Base-by-base conservation (phyloP, 2,329 filamentous ascomycete genomes). In the Aureobasidium sp. region DNA sequence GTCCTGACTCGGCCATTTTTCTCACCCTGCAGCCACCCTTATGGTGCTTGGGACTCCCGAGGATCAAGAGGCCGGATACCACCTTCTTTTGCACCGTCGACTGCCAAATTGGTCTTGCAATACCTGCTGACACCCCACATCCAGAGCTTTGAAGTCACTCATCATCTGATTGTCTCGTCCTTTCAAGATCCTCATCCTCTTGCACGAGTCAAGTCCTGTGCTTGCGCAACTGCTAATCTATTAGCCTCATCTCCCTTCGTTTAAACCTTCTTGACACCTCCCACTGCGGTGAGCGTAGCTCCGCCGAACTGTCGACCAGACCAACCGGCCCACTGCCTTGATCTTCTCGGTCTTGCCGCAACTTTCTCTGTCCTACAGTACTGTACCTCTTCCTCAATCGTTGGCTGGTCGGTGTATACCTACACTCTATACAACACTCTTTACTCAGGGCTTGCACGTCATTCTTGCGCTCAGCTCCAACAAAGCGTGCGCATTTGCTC, bases 141-240 rank as follows among this genome's bases (percentile, higher is more conserved):
- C n/a, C 49, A 62, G 42, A 48, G 37, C 29, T 17, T 31, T n/a
- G 48, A 29, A 55, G 31, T 62, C 44, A 31, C 41, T 29, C 17
- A 62, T 56, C 51, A 62, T 62, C 60, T 55, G 59, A 61, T 61
- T 53, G 44, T 61, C 59, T 48, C 39, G 47, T 47, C 51, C 36
- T 45, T 48, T 22, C 59, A 62, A 65, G 62, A 62, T 63, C 52
- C 62, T 56, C 39, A 55, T 39, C 42, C 14, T 29, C 36, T 44
- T 47, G 62, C 64, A 42, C 64, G 64, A 65, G 64, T 63, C 64
- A 63, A 61, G 62, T 48, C 44, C 45, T 53, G 34, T 63, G 59
- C 61, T 65, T 65, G 62, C 64, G 64, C 62, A 64, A 65, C 61
- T 63, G 64, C 61, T 56, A 65, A 62, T 58, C 61, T 62, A 61